Base-by-base conservation (phyloP, 1,139 yeast species). In the Diutina catenulata region DNA sequence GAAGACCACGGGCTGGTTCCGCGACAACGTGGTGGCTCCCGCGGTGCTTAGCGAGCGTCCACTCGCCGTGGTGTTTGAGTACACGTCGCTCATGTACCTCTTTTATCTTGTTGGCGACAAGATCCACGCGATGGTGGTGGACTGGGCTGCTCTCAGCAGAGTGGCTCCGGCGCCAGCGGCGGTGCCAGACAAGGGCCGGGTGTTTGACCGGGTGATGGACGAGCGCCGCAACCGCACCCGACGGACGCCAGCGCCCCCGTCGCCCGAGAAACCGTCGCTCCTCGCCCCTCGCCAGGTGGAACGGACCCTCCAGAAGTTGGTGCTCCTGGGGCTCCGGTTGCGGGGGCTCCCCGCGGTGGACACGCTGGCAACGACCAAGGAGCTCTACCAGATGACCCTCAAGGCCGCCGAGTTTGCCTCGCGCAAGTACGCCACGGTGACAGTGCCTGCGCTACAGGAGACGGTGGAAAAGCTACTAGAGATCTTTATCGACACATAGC, bases 381-480 rank as follows among this genome's bases (percentile, higher is more conserved):
- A 67, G 43, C 57, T 66, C 4, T 61, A 64, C 43, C 66, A 60
- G 37, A 65, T 65, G 69, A 64, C 72, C 1, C 53, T 49, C 38
- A 60, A 62, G 42, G 55, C 70, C 2, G 54, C 72, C 3, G 40
- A 58, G 33, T 66, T 67, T 49, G 60, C 71, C 1, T 45, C 65
- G 14, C 45, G 70, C 33, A 67, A 66, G 46, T 56, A 49, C 41
- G 57, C 56, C 38, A 5, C 8, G 11, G 26, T 21, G 5, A 9
- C 18, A 6, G 35, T 14, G 3, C n/a, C 35, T 7, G 35, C 20
- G 25, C 3, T 31, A 2, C 35, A 31, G 25, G 35, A 31, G 3
- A 21, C 21, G 11, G 35, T 31, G 8, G 35, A 31, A 21, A 21
- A 21, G 13, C 18, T 31, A 6, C 9, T 31, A n/a, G 35, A 31